Base-by-base conservation (phyloP, 2,329 filamentous ascomycete species). In the Orbilia blumenaviensis region DNA sequence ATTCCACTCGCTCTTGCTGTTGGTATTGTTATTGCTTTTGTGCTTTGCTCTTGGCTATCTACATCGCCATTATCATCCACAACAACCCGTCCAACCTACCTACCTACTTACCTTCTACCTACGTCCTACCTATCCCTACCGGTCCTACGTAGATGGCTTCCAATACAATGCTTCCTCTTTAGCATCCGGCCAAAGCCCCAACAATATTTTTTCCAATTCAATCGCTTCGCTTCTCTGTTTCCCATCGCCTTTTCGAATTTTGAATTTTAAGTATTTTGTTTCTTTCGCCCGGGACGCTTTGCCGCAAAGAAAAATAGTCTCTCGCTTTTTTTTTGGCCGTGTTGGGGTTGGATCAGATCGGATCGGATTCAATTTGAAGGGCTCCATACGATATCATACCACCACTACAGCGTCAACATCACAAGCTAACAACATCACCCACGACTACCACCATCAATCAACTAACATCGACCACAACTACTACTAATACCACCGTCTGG, bases 131-230 rank as follows among this genome's bases (percentile, higher is more conserved):
- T 27, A 41, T 67, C n/a, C n/a, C n/a, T n/a, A n/a, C n/a, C n/a
- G n/a, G n/a, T n/a, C n/a, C n/a, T n/a, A n/a, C n/a, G 52, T 56
- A 56, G 52, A 62, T 66, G 52, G 62, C 42, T 27, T 48, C 54
- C 42, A 62, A 9, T 52, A 56, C 42, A 36, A 74, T 74, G 69
- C 52, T 54, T 61, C 62, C 62, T 12, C 62, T 74, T 18, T 74
- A 64, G 60, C 61, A 36, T 54, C 38, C 46, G 29, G 52, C 25
- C 42, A 44, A 23, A n/a, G n/a, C n/a, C n/a, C 50, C 18, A 54
- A 27, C 58, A 14, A 46, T 23, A 44, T 46, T 25, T 10, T 27
- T 27, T 7, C 34, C 14, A n/a, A n/a, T 46, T 38, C 62, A 50
- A 56, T 71, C 66, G 66, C 34, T 69, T 61, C 41, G 18, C 41